These are phyloP conservation scores for Penicillium subrubescens DNA, from an alignment of 495 filamentous ascomycete genomes.

Conservation along the genomic window DNA sequence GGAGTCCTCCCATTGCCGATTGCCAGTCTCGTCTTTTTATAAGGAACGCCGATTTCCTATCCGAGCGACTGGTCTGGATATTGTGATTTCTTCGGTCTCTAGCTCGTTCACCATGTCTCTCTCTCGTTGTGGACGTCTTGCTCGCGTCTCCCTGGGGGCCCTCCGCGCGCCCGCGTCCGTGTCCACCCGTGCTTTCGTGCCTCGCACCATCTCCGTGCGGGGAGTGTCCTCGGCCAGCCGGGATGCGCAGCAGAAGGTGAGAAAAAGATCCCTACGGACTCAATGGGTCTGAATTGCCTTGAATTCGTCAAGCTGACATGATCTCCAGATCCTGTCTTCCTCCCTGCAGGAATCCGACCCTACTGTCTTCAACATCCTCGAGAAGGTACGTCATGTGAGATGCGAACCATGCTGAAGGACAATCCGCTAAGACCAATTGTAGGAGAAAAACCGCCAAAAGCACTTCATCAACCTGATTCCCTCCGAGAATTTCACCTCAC, in stretches of 20 bases:
- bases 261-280: not conserved
- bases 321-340: constrained; percentile 71
- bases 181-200: constrained; percentile 25
- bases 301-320: constrained; percentile 7
- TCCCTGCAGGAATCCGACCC: constrained; percentile 85
- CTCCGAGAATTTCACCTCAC: constrained; percentile 98
- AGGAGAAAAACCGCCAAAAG: constrained; percentile 95
- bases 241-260: constrained; percentile 50
- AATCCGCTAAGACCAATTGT: constrained; percentile 20
- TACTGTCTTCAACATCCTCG: constrained; percentile 79
- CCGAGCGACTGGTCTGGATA: constrained; percentile 5
- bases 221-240: constrained; percentile 41
- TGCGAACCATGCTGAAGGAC: not conserved
- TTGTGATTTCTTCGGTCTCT: constrained; percentile 11
- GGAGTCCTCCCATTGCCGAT: not conserved
- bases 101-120: constrained; percentile 34
- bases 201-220: constrained; percentile 35
- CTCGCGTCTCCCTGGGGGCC: constrained; percentile 42
- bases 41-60: constrained; percentile 24
- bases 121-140: constrained; percentile 46
- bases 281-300: constrained; percentile 10
- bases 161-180: constrained; percentile 25
- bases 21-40: constrained; percentile 17
- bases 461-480: constrained; percentile 99
- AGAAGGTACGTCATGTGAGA: constrained; percentile 66